A percentile compares a stretch with the other conserved stretches of the same genome.
These are phyloP conservation scores for Prunus davidiana DNA, from an alignment of 306 rosid species.

Conservation along the genomic window DNA sequence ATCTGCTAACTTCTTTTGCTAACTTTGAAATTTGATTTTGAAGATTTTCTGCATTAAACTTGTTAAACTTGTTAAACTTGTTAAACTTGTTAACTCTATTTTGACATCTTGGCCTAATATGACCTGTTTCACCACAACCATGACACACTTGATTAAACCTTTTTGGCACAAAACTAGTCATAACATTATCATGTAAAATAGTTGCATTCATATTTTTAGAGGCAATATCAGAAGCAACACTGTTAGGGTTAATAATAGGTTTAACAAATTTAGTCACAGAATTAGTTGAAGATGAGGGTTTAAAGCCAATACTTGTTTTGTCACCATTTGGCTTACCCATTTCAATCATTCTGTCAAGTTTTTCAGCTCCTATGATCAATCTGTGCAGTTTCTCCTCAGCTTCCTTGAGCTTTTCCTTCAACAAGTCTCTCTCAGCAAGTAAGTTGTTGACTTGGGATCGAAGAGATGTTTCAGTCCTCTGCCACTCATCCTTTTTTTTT, in stretches of 20 bases:
- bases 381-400: not conserved
- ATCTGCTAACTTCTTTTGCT: not conserved
- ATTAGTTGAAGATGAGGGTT: no score
- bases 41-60: not conserved
- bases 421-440: not conserved
- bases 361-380: not conserved
- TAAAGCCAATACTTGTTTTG: not conserved
- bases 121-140: not conserved
- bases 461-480: not conserved
- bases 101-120: not conserved
- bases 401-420: not conserved
- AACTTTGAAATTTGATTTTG: not conserved
- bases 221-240: not conserved
- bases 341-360: not conserved
- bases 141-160: not conserved
- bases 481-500: not conserved
- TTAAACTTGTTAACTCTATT: not conserved
- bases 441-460: not conserved
- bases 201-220: not conserved
- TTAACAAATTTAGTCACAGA: not conserved
- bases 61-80: not conserved
- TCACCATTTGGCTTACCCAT: not conserved
- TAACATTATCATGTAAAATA: not conserved
- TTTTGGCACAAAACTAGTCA: not conserved
- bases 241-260: no score